Conservation (phyloP, 345 rosid genomes). For the Turritis glabra region DNA sequence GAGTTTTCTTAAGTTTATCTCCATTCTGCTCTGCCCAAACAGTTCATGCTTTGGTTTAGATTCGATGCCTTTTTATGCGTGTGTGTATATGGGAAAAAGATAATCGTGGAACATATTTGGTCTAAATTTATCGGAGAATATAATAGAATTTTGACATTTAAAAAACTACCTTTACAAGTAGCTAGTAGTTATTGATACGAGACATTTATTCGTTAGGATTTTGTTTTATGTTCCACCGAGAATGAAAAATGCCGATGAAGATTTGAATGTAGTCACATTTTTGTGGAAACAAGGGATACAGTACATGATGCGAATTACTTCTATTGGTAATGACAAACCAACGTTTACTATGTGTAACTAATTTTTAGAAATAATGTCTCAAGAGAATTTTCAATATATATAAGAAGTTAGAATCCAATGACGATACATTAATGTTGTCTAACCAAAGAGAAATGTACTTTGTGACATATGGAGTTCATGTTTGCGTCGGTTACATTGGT, state of each 20-base stretch:
- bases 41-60: constrained; percentile 9
- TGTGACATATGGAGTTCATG: constrained; percentile 14
- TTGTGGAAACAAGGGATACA: constrained; percentile 20
- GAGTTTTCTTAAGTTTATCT: background rate
- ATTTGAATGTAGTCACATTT: constrained; percentile 24
- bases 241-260: constrained; percentile 23
- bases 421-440: constrained; percentile 28
- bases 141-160: constrained; percentile 1
- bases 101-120: background rate
- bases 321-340: constrained; percentile 20
- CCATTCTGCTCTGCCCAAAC: background rate
- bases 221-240: constrained; percentile 10
- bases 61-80: background rate
- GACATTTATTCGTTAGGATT: constrained; percentile 16
- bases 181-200: constrained; percentile 15
- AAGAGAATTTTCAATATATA: background rate
- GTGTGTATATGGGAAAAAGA: background rate
- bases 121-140: background rate
- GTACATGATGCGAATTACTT: constrained; percentile 5
- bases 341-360: background rate
- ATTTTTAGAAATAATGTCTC: background rate
- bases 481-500: background rate
- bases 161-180: background rate
- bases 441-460: constrained; percentile 16
- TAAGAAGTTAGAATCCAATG: constrained; percentile 25